phyloP scores from a whole-genome alignment of 495 filamentous ascomycete genomes.

The Aspergillus diversus region DNA sequence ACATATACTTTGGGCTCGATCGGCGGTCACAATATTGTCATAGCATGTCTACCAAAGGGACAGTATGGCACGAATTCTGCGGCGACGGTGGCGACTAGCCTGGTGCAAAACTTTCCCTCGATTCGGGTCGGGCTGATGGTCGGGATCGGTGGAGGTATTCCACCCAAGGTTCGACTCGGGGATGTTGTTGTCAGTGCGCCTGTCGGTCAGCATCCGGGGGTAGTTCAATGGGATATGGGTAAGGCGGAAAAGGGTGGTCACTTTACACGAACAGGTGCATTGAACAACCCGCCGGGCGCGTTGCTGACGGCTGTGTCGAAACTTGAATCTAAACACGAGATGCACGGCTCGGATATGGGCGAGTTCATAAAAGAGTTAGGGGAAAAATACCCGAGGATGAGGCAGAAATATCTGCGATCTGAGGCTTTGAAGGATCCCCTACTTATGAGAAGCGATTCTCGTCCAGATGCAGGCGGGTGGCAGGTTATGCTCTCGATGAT shows the following conservation, averaged over 20 bases:
- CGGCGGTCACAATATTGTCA: constrained; percentile 46
- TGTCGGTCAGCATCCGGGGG: constrained; percentile 19
- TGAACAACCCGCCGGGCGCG: constrained; percentile 31
- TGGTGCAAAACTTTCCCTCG: constrained; percentile 43
- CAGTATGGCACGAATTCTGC: constrained; percentile 42
- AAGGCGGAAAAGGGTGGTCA: constrained; percentile 19
- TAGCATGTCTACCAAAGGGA: constrained; percentile 39
- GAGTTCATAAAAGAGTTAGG: constrained; percentile 27
- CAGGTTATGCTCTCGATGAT: not conserved
- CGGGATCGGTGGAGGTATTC: constrained; percentile 49
- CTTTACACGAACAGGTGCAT: constrained; percentile 33
- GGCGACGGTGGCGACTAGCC: constrained; percentile 37
- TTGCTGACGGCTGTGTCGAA: constrained; percentile 25
- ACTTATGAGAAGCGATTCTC: constrained; percentile 5
- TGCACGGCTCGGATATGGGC: constrained; percentile 20
- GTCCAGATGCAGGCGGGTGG: not conserved
- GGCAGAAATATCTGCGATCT: constrained; percentile 20
- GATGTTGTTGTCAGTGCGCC: constrained; percentile 32
- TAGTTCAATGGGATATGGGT: constrained; percentile 31
- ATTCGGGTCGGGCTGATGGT: constrained; percentile 53
- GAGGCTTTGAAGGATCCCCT: constrained; percentile 22
- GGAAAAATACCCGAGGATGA: constrained; percentile 29
- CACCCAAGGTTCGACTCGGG: constrained; percentile 27
- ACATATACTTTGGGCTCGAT: constrained; percentile 7
- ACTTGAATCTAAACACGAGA: not conserved